These are phyloP conservation scores for Leptographium wingfieldii DNA, from an alignment of 2,329 filamentous ascomycete genomes.

Conservation along the genomic window DNA sequence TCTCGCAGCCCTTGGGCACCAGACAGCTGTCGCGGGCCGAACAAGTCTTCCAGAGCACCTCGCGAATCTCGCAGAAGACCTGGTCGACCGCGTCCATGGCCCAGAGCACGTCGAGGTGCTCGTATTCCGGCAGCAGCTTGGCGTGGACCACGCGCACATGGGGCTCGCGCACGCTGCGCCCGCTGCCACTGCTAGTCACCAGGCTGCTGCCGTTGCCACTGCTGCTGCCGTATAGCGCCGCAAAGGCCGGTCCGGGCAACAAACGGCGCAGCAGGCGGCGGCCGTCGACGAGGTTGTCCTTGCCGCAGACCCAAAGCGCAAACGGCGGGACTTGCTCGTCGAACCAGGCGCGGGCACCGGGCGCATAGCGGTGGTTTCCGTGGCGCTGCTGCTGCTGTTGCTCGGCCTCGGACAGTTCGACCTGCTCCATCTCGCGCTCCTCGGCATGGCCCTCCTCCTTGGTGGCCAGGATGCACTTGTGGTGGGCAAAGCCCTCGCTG, in stretches of 20 bases:
- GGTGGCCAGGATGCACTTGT: slow-evolving; percentile 79
- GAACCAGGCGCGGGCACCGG: slow-evolving; percentile 60
- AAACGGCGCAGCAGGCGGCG: slow-evolving; percentile 60
- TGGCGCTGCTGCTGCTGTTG: neutral
- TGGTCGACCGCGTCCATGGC: slow-evolving; percentile 77
- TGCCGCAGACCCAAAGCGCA: slow-evolving; percentile 77
- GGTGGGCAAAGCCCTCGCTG: slow-evolving; percentile 62
- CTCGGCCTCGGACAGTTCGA: slow-evolving; percentile 4
- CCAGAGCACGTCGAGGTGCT: slow-evolving; percentile 93
- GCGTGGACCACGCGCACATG: slow-evolving; percentile 68
- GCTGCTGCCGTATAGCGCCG: neutral
- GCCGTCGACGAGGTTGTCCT: slow-evolving; percentile 77
- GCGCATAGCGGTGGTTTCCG: slow-evolving; percentile 20
- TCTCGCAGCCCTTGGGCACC: slow-evolving; percentile 51
- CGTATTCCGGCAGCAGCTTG: slow-evolving; percentile 75
- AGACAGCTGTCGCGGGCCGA: slow-evolving; percentile 38
- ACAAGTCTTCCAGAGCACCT: slow-evolving; percentile 75
- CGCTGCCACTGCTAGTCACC: neutral
- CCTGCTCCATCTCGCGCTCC: slow-evolving; percentile 26
- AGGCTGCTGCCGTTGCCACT: neutral
- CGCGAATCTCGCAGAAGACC: slow-evolving; percentile 67
- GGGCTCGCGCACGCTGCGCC: slow-evolving; percentile 54
- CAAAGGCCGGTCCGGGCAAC: slow-evolving; percentile 25
- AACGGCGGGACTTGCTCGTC: slow-evolving; percentile 67
- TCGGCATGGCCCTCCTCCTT: slow-evolving; percentile 54